These are phyloP conservation scores for Lodderomyces orthopsilosis DNA, from an alignment of 1,139 yeast genomes.

Conservation along the genomic window DNA sequence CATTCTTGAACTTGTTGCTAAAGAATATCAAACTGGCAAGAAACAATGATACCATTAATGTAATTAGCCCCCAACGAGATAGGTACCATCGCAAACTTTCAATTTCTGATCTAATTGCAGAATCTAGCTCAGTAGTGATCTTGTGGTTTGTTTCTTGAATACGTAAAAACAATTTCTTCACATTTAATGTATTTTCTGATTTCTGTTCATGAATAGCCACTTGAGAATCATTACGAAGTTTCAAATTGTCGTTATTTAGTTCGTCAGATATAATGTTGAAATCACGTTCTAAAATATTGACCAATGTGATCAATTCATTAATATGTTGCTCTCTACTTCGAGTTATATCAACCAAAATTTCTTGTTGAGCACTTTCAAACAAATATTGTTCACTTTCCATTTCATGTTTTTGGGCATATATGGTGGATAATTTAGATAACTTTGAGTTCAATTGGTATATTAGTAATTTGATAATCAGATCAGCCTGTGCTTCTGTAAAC, in stretches of 20 bases:
- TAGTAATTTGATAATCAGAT: slow-evolving; percentile 48
- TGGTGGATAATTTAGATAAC: slow-evolving; percentile 54
- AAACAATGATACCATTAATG: slow-evolving; percentile 47
- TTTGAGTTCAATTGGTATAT: slow-evolving; percentile 51
- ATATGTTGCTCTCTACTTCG: slow-evolving; percentile 70
- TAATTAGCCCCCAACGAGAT: slow-evolving; percentile 79
- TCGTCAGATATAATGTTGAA: slow-evolving; percentile 74
- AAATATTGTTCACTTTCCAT: slow-evolving; percentile 83
- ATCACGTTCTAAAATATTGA: slow-evolving; percentile 70
- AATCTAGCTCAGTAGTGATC: slow-evolving; percentile 76
- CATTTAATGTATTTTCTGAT: slow-evolving; percentile 77
- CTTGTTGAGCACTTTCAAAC: slow-evolving; percentile 92
- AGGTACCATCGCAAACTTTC: slow-evolving; percentile 93
- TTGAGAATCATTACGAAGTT: slow-evolving; percentile 69
- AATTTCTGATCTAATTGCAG: slow-evolving; percentile 81
- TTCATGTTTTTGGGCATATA: slow-evolving; percentile 64
- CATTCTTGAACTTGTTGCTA: slow-evolving; percentile 28
- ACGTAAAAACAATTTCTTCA: slow-evolving; percentile 63
- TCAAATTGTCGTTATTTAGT: slow-evolving; percentile 65
- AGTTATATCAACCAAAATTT: slow-evolving; percentile 75
- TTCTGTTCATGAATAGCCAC: slow-evolving; percentile 86
- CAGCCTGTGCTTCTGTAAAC: slow-evolving; percentile 54
- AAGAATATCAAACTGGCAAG: slow-evolving; percentile 44
- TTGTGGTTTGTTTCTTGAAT: slow-evolving; percentile 85
- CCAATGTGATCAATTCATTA: slow-evolving; percentile 63